Evolutionary conservation across 768 basidiomycete species (phyloP), one percentile per base, ranked within the genome.

Genomic region (Collybia nuda): DNA sequence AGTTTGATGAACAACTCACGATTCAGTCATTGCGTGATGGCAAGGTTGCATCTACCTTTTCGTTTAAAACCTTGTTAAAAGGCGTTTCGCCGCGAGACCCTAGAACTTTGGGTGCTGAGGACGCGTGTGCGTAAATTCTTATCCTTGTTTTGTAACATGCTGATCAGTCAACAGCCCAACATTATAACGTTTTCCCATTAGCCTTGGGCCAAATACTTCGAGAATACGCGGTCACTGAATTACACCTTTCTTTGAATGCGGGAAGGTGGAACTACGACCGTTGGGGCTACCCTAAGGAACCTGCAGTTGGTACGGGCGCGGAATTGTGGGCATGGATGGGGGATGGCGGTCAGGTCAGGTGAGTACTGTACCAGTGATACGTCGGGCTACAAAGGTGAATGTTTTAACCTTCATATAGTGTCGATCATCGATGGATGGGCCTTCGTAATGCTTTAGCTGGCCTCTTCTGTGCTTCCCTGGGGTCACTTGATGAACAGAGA

Each of bases 321-420:
- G 90, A 95, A 63, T 71, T 98, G 5, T 89, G 88, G 86, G 91
- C 86, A 8, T 97, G 93, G 93, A 85, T 97, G 77, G 86, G 80
- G n/a, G 84, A 86, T 24, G 77, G 77, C 21, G 74, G 70, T 1
- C 59, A 68, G 6, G 55, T 68, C n/a, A 77, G 77, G 85, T 83
- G 57, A 58, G 77, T 66, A 14, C 39, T 32, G 14, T 23, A 9
- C 32, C 21, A 44, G 43, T 24, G 22, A 22, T 26, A 12, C 8
- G 17, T 32, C 12, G 24, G 19, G 21, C 23, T 35, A 17, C 39
- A 28, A 22, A 47, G 11, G 45, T 24, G 40, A 42, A 32, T 56
- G 21, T 54, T 47, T 35, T 39, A 48, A 51, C 35, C 28, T 38
- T 44, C 21, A 11, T 51, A 23, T 58, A 93, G 90, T 18, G 70